phyloP scores from a whole-genome alignment of 768 basidiomycete genomes.

The Suillus subaureus region DNA sequence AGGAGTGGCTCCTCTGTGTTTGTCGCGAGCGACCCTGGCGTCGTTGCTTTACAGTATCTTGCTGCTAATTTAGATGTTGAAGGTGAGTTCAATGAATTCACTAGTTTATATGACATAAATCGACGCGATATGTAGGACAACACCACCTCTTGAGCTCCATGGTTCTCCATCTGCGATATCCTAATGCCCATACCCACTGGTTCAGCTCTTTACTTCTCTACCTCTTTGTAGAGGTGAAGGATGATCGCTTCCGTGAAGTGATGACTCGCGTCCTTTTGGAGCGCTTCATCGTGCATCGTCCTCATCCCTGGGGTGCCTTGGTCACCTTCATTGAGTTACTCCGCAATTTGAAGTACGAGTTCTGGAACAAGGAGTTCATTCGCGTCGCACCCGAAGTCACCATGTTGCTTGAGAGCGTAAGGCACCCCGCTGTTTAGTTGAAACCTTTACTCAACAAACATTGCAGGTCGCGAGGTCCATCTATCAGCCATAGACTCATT shows the following conservation, averaged over 20 bases:
- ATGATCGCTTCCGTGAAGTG: slow-evolving; percentile 78
- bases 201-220: slow-evolving; percentile 90
- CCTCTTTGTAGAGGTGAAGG: slow-evolving; percentile 80
- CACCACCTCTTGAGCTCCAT: slow-evolving; percentile 93
- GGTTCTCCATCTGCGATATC: slow-evolving; percentile 94
- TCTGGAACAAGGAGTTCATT: slow-evolving; percentile 88
- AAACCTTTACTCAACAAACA: slow-evolving; percentile 15
- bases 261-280: slow-evolving; percentile 91
- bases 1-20: slow-evolving; percentile 83
- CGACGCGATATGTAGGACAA: slow-evolving; percentile 62
- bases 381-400: slow-evolving; percentile 86
- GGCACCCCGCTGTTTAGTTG: slow-evolving; percentile 29
- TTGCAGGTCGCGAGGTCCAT: slow-evolving; percentile 74
- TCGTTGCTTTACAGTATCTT: slow-evolving; percentile 81
- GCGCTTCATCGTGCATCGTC: slow-evolving; percentile 90
- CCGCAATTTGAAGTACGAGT: slow-evolving; percentile 86
- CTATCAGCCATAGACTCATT: slow-evolving; percentile 73
- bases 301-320: slow-evolving; percentile 95
- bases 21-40: slow-evolving; percentile 80
- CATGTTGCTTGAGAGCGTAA: slow-evolving; percentile 79
- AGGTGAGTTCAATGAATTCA: slow-evolving; percentile 53
- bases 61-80: slow-evolving; percentile 86
- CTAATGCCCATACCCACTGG: slow-evolving; percentile 98
- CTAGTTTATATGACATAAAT: slow-evolving; percentile 4
- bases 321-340: slow-evolving; percentile 94